Evolutionary conservation across 2,329 filamentous ascomycete species (phyloP).

Genomic region (Fusarium solani-melongenae): DNA sequence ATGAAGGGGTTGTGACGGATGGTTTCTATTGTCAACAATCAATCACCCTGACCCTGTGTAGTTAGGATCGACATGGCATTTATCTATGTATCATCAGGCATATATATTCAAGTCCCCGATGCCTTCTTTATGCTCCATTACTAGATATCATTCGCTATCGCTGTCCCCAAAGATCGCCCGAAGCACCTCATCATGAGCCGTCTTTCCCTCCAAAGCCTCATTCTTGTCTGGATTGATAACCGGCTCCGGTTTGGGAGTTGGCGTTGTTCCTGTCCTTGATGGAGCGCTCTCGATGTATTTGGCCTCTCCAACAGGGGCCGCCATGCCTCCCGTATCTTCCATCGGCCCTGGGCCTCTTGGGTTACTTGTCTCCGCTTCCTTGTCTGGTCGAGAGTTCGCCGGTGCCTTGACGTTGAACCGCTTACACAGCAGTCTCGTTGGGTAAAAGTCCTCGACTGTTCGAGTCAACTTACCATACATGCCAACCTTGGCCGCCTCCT

Average conservation of each 20-base stretch:
- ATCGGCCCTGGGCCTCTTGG: conserved; percentile 30
- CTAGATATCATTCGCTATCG: conserved; percentile 67
- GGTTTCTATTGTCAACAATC: not conserved
- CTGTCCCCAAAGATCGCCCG: conserved; percentile 94
- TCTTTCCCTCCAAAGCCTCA: conserved; percentile 71
- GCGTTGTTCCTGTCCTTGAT: not conserved
- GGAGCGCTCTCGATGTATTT: conserved; percentile 28
- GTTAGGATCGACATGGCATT: not conserved
- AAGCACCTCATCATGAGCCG: conserved; percentile 84
- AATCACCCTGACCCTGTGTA: not conserved
- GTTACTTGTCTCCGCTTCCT: conserved; percentile 46
- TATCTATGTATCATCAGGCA: not conserved
- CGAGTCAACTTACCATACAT: conserved; percentile 95
- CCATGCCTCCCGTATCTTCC: conserved; percentile 8
- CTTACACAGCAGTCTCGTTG: conserved; percentile 89
- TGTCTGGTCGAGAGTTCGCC: conserved; percentile 69
- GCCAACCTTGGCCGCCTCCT: conserved; percentile 86
- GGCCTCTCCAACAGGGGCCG: conserved; percentile 9
- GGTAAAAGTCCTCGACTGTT: conserved; percentile 76
- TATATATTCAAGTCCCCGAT: not conserved
- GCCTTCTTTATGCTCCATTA: not conserved
- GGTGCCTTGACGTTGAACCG: conserved; percentile 89
- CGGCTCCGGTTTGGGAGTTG: conserved; percentile 29
- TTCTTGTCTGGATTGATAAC: conserved; percentile 77
- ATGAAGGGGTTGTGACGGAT: conserved; percentile 1